A percentile compares a stretch with the other conserved stretches of the same genome.
phyloP scores from a whole-genome alignment of 140 eudicot genomes.

The Erigeron philadelphicus region DNA sequence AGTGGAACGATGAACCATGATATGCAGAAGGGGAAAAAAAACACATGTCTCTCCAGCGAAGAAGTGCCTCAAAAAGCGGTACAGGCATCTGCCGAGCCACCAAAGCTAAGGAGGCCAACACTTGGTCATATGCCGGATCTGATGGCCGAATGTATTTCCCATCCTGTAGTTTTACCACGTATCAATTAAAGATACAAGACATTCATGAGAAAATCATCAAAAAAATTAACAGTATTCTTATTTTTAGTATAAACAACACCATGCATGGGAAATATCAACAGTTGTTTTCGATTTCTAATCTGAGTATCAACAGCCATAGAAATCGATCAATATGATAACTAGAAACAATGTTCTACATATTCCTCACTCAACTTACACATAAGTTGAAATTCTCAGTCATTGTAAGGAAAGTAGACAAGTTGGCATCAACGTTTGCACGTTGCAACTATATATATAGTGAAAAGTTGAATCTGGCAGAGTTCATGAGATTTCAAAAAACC shows the following conservation, averaged over 20 bases:
- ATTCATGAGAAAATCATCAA: conserved; percentile 18
- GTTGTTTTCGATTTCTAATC: not conserved
- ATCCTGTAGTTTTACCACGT: conserved; percentile 48
- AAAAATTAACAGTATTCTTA: not conserved
- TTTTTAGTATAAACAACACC: conserved; percentile 14
- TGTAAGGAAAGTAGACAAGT: no score
- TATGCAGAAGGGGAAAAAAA: conserved; percentile 9
- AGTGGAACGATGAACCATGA: conserved; percentile 11
- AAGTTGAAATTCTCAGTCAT: no score
- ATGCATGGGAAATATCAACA: conserved; percentile 18
- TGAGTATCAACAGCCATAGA: not conserved
- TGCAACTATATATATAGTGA: no score
- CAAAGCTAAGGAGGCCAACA: conserved; percentile 83
- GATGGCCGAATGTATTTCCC: conserved; percentile 79
- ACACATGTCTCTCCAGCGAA: conserved; percentile 86
- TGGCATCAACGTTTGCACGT: no score
- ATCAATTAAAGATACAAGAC: not conserved
- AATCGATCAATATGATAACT: not conserved
- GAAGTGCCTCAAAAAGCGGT: conserved; percentile 84
- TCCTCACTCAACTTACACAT: no score
- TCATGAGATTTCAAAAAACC: no score
- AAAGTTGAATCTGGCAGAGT: no score
- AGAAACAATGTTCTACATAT: not conserved
- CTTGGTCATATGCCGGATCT: conserved; percentile 90
- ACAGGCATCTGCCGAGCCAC: conserved; percentile 89